These are phyloP conservation scores for Cerioporus squamosus DNA, from an alignment of 1,284 basidiomycete species.

Conservation along the genomic window DNA sequence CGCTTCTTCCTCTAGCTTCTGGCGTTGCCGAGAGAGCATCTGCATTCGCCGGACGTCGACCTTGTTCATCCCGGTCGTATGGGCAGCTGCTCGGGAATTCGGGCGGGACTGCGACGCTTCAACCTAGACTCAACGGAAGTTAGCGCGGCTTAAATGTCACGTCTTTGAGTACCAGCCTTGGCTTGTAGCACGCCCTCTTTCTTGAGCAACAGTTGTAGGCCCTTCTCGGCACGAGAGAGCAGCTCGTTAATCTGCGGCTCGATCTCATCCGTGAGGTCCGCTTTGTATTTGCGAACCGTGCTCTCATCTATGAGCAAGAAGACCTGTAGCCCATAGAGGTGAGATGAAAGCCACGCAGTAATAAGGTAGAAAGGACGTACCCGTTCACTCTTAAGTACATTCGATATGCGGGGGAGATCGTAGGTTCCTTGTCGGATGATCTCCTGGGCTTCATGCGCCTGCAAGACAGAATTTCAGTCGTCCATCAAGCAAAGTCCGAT, in stretches of 20 bases:
- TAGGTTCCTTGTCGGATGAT: conserved; percentile 70
- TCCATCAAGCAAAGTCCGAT: no score
- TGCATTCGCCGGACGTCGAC: conserved; percentile 66
- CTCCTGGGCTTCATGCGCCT: conserved; percentile 71
- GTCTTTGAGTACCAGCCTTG: conserved; percentile 48
- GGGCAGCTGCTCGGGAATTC: conserved; percentile 39
- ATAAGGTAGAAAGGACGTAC: conserved; percentile 38
- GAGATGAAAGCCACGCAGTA: neutral
- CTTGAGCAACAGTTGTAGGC: conserved; percentile 60
- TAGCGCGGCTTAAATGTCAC: neutral
- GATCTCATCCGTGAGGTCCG: conserved; percentile 73
- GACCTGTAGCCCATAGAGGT: conserved; percentile 46
- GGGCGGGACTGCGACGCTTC: conserved; percentile 55
- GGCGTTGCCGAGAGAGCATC: conserved; percentile 63
- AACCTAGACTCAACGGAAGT: conserved; percentile 40
- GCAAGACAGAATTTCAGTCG: neutral
- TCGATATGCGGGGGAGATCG: conserved; percentile 70
- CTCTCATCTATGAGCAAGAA: conserved; percentile 73
- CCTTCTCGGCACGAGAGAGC: conserved; percentile 70
- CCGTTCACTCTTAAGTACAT: conserved; percentile 64
- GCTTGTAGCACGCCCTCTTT: conserved; percentile 60
- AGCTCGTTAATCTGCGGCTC: conserved; percentile 79
- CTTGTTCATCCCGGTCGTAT: conserved; percentile 62
- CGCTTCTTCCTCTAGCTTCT: conserved; percentile 62
- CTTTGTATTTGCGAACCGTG: conserved; percentile 70